These are phyloP conservation scores for Aphanocladium album DNA, from an alignment of 2,329 filamentous ascomycete species.

Conservation along the genomic window DNA sequence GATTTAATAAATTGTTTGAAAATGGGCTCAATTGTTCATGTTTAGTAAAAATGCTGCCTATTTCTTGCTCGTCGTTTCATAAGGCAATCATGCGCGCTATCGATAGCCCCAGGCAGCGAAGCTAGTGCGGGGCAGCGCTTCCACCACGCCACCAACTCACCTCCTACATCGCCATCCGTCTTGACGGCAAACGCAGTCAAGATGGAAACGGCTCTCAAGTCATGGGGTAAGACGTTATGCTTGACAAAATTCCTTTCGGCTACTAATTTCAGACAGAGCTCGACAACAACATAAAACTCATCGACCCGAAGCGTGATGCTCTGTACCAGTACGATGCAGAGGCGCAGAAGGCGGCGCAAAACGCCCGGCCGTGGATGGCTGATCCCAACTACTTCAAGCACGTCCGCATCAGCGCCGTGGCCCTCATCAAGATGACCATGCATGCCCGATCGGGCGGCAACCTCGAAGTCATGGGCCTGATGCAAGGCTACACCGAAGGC, in stretches of 20 bases:
- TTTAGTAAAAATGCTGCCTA: too few relatives aligned
- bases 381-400: constrained; percentile 88
- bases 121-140: constrained; percentile 22
- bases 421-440: constrained; percentile 98
- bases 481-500: constrained; percentile 88
- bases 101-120: constrained; percentile 9
- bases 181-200: constrained; percentile 13
- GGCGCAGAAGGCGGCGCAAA: constrained; percentile 61
- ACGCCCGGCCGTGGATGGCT: constrained; percentile 66
- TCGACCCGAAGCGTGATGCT: constrained; percentile 82
- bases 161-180: constrained; percentile 17
- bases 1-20: not conserved
- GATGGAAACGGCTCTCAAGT: constrained; percentile 26
- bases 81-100: too few relatives aligned
- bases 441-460: constrained; percentile 91
- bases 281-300: constrained; percentile 77
- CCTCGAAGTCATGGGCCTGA: constrained; percentile 94
- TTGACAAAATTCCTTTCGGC: not conserved
- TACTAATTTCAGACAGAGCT: constrained; percentile 55
- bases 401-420: constrained; percentile 88
- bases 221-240: constrained; percentile 24
- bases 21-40: too few relatives aligned
- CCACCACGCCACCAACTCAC: constrained; percentile 4
- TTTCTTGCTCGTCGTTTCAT: too few relatives aligned
- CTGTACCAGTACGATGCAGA: constrained; percentile 77